Conservation (phyloP, 106 monocot species). For the Allium fistulosum region DNA sequence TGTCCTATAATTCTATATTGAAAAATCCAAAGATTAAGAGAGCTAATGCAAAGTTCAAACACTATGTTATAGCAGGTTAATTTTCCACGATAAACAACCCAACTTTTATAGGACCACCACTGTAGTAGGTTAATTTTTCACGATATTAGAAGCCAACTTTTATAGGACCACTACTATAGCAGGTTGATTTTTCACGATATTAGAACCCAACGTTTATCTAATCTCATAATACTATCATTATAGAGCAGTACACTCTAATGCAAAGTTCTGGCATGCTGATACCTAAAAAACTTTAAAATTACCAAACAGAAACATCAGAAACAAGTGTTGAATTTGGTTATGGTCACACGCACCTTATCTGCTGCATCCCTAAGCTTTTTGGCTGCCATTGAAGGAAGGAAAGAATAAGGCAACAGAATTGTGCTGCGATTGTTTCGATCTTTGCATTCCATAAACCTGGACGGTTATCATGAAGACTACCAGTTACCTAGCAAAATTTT, state of each 20-base stretch:
- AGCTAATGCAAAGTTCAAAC: too few species aligned
- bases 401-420: slow-evolving; percentile 69
- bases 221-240: too few species aligned
- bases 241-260: background rate
- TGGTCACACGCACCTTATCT: slow-evolving; percentile 36
- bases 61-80: too few species aligned
- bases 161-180: too few species aligned
- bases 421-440: slow-evolving; percentile 76
- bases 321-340: background rate
- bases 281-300: background rate
- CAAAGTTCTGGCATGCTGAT: background rate
- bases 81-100: too few species aligned
- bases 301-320: background rate
- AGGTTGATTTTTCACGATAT: too few species aligned
- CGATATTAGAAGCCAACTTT: too few species aligned
- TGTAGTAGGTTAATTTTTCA: too few species aligned
- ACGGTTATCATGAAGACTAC: slow-evolving; percentile 53
- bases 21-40: too few species aligned
- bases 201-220: too few species aligned
- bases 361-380: slow-evolving; percentile 62
- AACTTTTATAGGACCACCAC: too few species aligned
- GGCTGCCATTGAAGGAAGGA: slow-evolving; percentile 78
- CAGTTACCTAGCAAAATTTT: slow-evolving; percentile 44
- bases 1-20: too few species aligned
- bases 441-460: slow-evolving; percentile 99